Evolutionary conservation across 2,329 filamentous ascomycete species (phyloP), one percentile per base, ranked within the genome.

Genomic region (Trichoderma simmonsii): DNA sequence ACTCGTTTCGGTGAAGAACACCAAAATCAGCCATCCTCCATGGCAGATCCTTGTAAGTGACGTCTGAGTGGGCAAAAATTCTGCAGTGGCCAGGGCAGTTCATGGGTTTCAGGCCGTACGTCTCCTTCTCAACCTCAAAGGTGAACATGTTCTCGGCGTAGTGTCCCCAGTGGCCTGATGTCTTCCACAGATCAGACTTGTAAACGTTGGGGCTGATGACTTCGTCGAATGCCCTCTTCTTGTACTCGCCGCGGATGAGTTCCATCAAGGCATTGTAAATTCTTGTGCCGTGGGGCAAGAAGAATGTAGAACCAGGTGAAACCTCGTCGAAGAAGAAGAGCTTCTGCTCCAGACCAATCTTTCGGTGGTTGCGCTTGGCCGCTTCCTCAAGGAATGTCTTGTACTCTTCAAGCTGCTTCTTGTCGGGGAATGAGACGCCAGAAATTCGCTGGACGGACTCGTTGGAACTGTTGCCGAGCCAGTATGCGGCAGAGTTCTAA

Each of bases 401-500:
- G 85, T 98, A 94, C 78, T 97, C 94, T 61, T 93, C 90, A 84
- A 99, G 93, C 78, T 90, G 89, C 85, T 97, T 97, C 89, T 99
- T 98, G 83, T 97, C 94, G 4, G 95, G 95, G 82, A 90, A 99
- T 6, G 94, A 97, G 72, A 99, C 92, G 82, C 96, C 96, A 78
- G 98, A 97, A 77, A 99, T 97, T 79, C 96, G 92, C 84, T 99
- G 96, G 60, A 99, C 88, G 32, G 95, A 97, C 82, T 98, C 95
- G 81, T 98, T 98, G 79, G 92, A 90, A 79, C 94, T 92, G 81
- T 98, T 93, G 71, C 96, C 96, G 15, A 98, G 88, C 88, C 97
- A 99, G 84, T 98, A 98, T 32, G 93, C 94, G 36, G 84, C 83
- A 11, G 84, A 87, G 77, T 86, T 86, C 88, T 96, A 24, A 7